These are phyloP conservation scores for Draba incana DNA, from an alignment of 345 rosid species.

Conservation along the genomic window DNA sequence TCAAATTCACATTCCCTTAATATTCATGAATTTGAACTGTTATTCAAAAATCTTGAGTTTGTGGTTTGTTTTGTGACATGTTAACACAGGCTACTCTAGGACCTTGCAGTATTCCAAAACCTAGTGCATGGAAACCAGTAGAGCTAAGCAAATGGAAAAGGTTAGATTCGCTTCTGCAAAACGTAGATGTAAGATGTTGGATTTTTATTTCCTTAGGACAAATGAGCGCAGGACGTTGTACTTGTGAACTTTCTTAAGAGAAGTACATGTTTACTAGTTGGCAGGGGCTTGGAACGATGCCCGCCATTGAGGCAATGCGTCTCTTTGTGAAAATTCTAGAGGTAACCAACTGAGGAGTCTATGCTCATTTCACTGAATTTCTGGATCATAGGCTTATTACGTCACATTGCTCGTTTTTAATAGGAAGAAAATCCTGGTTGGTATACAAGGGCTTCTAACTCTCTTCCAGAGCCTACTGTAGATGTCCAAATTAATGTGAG, in stretches of 20 bases:
- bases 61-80: slow-evolving; percentile 39
- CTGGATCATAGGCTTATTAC: slow-evolving; percentile 3
- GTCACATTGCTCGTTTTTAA: slow-evolving; percentile 2
- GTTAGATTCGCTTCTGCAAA: slow-evolving; percentile 42
- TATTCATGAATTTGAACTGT: too few species aligned
- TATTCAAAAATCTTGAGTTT: too few species aligned
- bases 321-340: slow-evolving; percentile 94
- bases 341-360: slow-evolving; percentile 44
- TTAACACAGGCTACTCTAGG: slow-evolving; percentile 81
- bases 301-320: slow-evolving; percentile 93
- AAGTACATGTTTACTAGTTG: slow-evolving; percentile 61
- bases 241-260: slow-evolving; percentile 20
- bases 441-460: slow-evolving; percentile 73
- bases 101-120: slow-evolving; percentile 78
- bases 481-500: slow-evolving; percentile 71
- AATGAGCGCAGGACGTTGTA: background rate
- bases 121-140: slow-evolving; percentile 85
- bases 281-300: slow-evolving; percentile 94
- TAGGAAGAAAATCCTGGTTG: slow-evolving; percentile 92
- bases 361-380: slow-evolving; percentile 16
- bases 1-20: too few species aligned
- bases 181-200: background rate
- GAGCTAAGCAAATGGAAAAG: slow-evolving; percentile 96
- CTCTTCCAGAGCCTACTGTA: slow-evolving; percentile 54
- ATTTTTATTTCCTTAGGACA: background rate